Base-by-base conservation (phyloP, 2,329 filamentous ascomycete genomes). In the Truncatella angustata region DNA sequence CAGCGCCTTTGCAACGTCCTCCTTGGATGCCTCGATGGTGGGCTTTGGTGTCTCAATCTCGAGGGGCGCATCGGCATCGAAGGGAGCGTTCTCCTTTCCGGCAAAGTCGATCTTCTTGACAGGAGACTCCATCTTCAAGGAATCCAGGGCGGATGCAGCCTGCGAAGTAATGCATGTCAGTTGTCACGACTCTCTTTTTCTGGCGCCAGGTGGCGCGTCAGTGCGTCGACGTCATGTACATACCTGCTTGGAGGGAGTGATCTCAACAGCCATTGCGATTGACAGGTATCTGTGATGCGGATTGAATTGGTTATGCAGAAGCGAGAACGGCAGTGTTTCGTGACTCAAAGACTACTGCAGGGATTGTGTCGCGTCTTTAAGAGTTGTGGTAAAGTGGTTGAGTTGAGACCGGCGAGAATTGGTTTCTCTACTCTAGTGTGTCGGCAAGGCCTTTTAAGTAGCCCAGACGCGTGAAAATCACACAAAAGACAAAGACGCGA, bases 81-180 rank as follows among this genome's bases (percentile, higher is more conserved):
- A 65, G 55, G 80, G 73, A 56, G 79, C 74, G 75, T 96, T 96
- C 77, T 96, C 92, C 77, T 96, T 96, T 77, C 90, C 81, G 54
- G 80, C 74, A 70, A 96, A 91, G 77, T 88, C 80, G 60, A 94
- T 83, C 82, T 95, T 95, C 87, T 96, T 96, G 58, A 88, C 76
- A 42, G 92, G 91, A 1, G 91, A 94, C 63, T 95, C 90, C 85
- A 97, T 95, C 76, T 93, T 95, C 71, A 97, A 81, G 63, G 84
- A 85, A 73, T 94, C 86, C 67, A 97, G 87, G 64, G 86, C 91
- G 66, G 90, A 86, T 65, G 91, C 89, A 77, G 88, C 88, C 93
- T 97, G 69, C 58, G 43, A 45, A 53, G 35, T 56, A 51, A 55
- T 53, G 11, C 50, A 47, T 40, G 56, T 66, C 64, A 63, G 59